Base-by-base conservation (phyloP, 2,329 filamentous ascomycete species). In the Fusarium nelsonii region DNA sequence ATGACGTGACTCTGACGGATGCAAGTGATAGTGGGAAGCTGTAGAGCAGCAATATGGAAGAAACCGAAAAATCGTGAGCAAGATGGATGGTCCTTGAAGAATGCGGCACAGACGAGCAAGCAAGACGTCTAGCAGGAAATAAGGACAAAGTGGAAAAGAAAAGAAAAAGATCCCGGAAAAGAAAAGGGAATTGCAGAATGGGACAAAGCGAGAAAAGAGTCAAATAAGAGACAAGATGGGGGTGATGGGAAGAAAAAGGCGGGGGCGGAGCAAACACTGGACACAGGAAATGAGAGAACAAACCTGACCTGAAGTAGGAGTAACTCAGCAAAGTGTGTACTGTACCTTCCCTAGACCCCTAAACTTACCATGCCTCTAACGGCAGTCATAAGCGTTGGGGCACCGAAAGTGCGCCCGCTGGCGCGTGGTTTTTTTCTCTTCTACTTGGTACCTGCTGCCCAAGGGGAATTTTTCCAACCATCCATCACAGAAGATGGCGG, bases 121-220 rank as follows among this genome's bases (percentile, higher is more conserved):
- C 16, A 50, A 39, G 68, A 68, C 63, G 6, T 36, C 20, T 14
- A 28, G 48, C 48, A 30, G 48, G 48, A 54, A 74, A 68, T 63
- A 69, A 61, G 58, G 54, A 41, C 39, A 41, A 53, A 58, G 50
- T 59, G 36, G 15, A 33, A 41, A 39, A 54, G 41, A 63, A 69
- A 28, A 52, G 37, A 58, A 34, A 65, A 56, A 49, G 61, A 70
- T 63, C 69, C 69, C 65, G 68, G 72, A 68, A 73, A 73, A 74
- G 69, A 74, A 73, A 73, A 73, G 69, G 71, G 71, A 71, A 73
- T 73, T 67, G 55, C 63, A 58, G 48, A 63, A 65, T 56, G 54
- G 48, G 59, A 66, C 53, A 70, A 63, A 54, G 56, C 54, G 41
- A 58, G 63, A 57, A 65, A 65, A 65, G 58, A 70, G 65, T 72